phyloP scores from a whole-genome alignment of 768 basidiomycete genomes.

The Boletus rubescentipes region DNA sequence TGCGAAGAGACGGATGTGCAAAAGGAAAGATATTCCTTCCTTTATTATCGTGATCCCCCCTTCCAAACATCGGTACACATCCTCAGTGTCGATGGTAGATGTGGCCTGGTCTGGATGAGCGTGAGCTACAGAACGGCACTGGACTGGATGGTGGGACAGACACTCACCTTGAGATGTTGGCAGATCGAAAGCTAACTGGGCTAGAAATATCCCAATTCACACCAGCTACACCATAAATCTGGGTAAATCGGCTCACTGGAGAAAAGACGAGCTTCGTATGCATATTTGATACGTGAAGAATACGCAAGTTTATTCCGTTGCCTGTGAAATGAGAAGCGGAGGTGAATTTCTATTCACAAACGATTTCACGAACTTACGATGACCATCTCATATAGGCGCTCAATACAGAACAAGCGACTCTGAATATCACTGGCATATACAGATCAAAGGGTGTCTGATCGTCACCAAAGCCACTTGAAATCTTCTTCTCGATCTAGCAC shows the following conservation, averaged over 20 bases:
- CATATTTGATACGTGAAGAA: conserved; percentile 19
- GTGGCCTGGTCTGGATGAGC: conserved; percentile 3
- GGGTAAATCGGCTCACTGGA: conserved; percentile 5
- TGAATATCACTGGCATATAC: conserved; percentile 11
- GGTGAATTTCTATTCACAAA: neutral
- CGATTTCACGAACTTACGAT: conserved; percentile 13
- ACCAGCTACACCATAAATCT: neutral
- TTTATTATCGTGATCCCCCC: conserved; percentile 8
- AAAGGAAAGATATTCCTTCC: conserved; percentile 15
- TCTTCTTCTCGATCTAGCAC: conserved; percentile 22
- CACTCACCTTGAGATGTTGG: conserved; percentile 22
- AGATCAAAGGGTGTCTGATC: conserved; percentile 1
- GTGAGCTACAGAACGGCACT: neutral
- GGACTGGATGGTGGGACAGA: neutral
- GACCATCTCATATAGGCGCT: conserved; percentile 14
- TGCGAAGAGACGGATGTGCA: conserved; percentile 23
- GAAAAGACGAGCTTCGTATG: conserved; percentile 21
- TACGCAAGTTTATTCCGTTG: conserved; percentile 2
- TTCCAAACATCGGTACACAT: conserved; percentile 14
- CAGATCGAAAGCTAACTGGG: conserved; percentile 19
- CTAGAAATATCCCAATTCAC: conserved; percentile 1
- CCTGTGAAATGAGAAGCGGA: neutral
- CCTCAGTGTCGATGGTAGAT: neutral
- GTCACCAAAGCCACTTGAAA: conserved; percentile 1
- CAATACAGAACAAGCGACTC: conserved; percentile 17